Percentiles rank a stretch among this genome's conserved stretches.
Evolutionary conservation across 805 yeast species (phyloP).

Genomic region (Saccharomycopsis oosterbeekiorum): DNA sequence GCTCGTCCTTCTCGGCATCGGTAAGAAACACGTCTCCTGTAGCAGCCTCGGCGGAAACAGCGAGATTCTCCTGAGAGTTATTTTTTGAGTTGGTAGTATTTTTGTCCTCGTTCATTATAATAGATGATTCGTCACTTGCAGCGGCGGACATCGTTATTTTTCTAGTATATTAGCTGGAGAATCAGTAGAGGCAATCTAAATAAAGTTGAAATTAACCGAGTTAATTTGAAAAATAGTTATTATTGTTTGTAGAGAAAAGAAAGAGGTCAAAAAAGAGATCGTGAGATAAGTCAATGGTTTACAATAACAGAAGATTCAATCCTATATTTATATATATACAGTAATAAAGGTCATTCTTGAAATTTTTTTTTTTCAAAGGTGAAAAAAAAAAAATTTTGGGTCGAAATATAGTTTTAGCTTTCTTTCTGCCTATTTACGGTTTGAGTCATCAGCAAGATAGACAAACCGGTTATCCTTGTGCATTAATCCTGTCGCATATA

Average conservation of each 20-base stretch:
- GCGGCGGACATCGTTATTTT: background rate
- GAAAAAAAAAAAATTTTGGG: too few species aligned
- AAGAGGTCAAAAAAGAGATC: too few species aligned
- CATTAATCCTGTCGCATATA: too few species aligned
- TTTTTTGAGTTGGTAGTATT: background rate
- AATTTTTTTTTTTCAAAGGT: background rate
- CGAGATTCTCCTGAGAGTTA: background rate
- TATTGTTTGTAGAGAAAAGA: too few species aligned
- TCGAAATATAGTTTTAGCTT: background rate
- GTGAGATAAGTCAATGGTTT: too few species aligned
- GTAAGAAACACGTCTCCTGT: background rate
- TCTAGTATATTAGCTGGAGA: background rate
- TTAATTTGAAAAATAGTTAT: too few species aligned
- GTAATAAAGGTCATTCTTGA: too few species aligned
- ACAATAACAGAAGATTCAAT: too few species aligned
- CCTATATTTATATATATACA: too few species aligned
- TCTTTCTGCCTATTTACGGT: background rate
- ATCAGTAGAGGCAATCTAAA: too few species aligned
- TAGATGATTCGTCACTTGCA: background rate
- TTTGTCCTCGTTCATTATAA: background rate
- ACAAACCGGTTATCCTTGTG: too few species aligned
- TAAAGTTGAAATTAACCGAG: too few species aligned
- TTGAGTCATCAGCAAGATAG: background rate
- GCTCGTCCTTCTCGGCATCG: background rate
- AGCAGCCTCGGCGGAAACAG: background rate